Evolutionary conservation across 306 rosid species (phyloP).

Genomic region (Acacia confusa): DNA sequence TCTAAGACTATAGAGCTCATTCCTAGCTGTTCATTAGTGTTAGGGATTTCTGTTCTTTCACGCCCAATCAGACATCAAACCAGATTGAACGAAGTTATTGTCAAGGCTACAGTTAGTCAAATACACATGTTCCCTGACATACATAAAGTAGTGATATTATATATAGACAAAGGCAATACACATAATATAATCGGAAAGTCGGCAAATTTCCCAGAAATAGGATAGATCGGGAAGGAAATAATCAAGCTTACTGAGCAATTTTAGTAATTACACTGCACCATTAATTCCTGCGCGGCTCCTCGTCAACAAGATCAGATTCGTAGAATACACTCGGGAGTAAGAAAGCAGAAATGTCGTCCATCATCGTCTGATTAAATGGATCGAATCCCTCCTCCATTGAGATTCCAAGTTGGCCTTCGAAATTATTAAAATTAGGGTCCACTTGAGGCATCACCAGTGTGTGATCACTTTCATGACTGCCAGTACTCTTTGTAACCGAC

Average conservation of each 20-base stretch:
- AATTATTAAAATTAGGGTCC: constrained; percentile 7
- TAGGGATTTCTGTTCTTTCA: neutral
- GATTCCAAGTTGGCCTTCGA: constrained; percentile 21
- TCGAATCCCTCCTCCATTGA: constrained; percentile 30
- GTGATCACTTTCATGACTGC: neutral
- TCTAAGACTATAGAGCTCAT: neutral
- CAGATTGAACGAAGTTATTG: neutral
- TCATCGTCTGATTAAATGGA: constrained; percentile 51
- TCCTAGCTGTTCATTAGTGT: neutral
- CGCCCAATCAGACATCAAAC: constrained; percentile 3
- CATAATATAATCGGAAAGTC: constrained; percentile 1
- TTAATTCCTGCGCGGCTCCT: constrained; percentile 17
- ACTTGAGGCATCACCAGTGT: constrained; percentile 20
- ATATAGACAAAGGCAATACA: constrained; percentile 12
- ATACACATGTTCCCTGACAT: neutral
- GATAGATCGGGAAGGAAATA: neutral
- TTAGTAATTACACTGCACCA: constrained; percentile 32
- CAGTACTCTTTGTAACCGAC: neutral
- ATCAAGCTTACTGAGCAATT: constrained; percentile 23
- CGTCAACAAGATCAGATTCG: constrained; percentile 41
- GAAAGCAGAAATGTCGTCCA: constrained; percentile 50
- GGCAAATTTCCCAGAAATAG: neutral
- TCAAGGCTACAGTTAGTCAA: constrained; percentile 14
- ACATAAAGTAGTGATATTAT: neutral
- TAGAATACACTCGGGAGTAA: constrained; percentile 39